These are phyloP conservation scores for Cylindrotheca fusiformis DNA, from an alignment of 108 stramenopile species.

Conservation along the genomic window DNA sequence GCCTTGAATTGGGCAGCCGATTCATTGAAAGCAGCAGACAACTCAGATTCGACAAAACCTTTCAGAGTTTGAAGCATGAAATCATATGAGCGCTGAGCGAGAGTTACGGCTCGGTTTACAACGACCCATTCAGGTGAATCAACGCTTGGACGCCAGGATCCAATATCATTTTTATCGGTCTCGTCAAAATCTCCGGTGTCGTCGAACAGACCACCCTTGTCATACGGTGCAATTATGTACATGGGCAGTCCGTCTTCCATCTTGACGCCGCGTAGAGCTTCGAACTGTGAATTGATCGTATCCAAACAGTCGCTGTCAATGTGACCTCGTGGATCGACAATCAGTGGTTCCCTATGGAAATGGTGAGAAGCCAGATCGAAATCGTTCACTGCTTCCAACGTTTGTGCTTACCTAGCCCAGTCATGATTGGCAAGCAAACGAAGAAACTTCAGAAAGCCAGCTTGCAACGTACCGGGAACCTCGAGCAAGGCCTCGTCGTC, in stretches of 20 bases:
- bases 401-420: conserved; percentile 58
- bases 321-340: conserved; percentile 84
- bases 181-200: conserved; percentile 27
- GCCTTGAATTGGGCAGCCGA: conserved; percentile 63
- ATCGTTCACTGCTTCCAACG: not conserved
- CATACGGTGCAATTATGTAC: conserved; percentile 79
- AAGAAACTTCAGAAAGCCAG: conserved; percentile 73
- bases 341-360: conserved; percentile 56
- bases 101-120: conserved; percentile 48
- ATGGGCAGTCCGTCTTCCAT: conserved; percentile 58
- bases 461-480: conserved; percentile 48
- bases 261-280: conserved; percentile 54
- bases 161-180: conserved; percentile 2
- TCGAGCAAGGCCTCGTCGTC: conserved; percentile 42
- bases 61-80: conserved; percentile 44
- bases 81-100: conserved; percentile 69
- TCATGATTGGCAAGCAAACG: conserved; percentile 68
- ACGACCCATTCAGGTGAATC: conserved; percentile 70
- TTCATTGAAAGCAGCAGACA: conserved; percentile 71
- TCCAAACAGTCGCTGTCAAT: conserved; percentile 50
- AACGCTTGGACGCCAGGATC: conserved; percentile 46
- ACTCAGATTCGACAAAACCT: conserved; percentile 30
- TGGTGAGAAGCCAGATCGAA: conserved; percentile 2
- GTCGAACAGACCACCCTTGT: conserved; percentile 45
- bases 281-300: conserved; percentile 62